Evolutionary conservation across 768 basidiomycete genomes (phyloP).

Genomic region (Russula griseocarnosa): DNA sequence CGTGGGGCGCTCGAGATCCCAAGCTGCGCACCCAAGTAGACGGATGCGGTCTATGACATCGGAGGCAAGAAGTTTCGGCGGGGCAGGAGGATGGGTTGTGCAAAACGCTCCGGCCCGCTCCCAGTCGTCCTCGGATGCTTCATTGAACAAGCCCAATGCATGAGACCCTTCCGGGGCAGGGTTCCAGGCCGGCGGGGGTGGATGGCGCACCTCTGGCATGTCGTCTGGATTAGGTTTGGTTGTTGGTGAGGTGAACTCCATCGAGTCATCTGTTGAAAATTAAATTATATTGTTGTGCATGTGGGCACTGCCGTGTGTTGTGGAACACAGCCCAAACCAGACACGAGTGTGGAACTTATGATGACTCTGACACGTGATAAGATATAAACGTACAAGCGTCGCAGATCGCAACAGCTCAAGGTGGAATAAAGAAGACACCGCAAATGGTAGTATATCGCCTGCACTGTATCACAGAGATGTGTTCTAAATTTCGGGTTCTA

Average conservation of each 20-base stretch:
- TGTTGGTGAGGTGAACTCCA: background rate
- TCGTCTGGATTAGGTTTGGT: background rate
- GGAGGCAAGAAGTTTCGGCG: conserved; percentile 49
- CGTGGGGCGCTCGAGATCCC: conserved; percentile 47
- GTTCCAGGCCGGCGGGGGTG: conserved; percentile 47
- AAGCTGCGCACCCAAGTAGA: conserved; percentile 45
- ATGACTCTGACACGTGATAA: too few relatives aligned
- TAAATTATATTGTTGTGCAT: too few relatives aligned
- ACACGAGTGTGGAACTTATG: too few relatives aligned
- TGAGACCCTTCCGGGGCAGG: conserved; percentile 54
- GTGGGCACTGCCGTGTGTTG: too few relatives aligned
- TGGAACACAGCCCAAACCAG: too few relatives aligned
- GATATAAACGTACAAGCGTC: too few relatives aligned
- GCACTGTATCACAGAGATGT: too few relatives aligned
- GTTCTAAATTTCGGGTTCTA: too few relatives aligned
- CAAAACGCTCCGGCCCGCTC: conserved; percentile 52
- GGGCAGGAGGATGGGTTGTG: conserved; percentile 36
- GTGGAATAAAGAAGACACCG: too few relatives aligned
- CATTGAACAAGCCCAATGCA: conserved; percentile 47
- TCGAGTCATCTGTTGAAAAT: too few relatives aligned
- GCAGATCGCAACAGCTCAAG: too few relatives aligned
- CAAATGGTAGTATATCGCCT: too few relatives aligned
- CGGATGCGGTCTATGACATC: conserved; percentile 50
- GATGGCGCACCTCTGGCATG: conserved; percentile 5
- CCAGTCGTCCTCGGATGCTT: conserved; percentile 56